phyloP scores from a whole-genome alignment of 2,329 filamentous ascomycete genomes.

The Cercospora nicotianae region DNA sequence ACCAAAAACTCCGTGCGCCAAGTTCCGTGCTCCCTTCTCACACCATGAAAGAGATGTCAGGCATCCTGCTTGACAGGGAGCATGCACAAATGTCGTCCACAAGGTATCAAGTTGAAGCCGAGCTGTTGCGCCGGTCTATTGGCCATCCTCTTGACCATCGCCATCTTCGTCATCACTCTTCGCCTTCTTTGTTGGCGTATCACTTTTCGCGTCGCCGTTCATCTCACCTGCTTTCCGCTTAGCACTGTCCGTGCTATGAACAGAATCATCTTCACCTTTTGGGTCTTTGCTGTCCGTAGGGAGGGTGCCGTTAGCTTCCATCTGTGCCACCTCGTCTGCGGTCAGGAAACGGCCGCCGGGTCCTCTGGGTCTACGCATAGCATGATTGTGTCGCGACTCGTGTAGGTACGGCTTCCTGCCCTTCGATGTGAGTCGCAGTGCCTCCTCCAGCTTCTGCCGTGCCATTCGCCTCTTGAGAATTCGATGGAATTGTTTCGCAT shows the following conservation, averaged over 20 bases:
- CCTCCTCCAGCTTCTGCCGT: conserved; percentile 89
- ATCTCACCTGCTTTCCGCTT: conserved; percentile 55
- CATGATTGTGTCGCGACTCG: conserved; percentile 96
- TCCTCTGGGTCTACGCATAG: conserved; percentile 90
- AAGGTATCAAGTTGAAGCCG: background rate
- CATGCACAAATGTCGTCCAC: background rate
- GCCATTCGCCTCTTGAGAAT: conserved; percentile 94
- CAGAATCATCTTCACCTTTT: conserved; percentile 39
- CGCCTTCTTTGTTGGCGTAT: conserved; percentile 33
- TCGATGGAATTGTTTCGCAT: conserved; percentile 97
- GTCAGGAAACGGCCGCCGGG: conserved; percentile 95
- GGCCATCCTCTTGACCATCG: conserved; percentile 44
- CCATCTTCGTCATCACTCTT: conserved; percentile 38
- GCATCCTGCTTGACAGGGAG: background rate
- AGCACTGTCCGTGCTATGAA: conserved; percentile 37
- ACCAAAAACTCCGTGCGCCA: conserved; percentile 1
- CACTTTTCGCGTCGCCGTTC: conserved; percentile 29
- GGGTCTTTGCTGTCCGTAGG: conserved; percentile 39
- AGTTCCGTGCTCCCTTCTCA: background rate
- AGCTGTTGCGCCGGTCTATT: background rate
- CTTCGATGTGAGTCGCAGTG: conserved; percentile 86
- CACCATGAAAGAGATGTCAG: background rate
- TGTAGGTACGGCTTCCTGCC: conserved; percentile 95
- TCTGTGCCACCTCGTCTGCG: conserved; percentile 88
- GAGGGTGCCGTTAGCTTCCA: conserved; percentile 63